Conservation (phyloP, 1,284 basidiomycete species). For the Farysia itapuensis region DNA sequence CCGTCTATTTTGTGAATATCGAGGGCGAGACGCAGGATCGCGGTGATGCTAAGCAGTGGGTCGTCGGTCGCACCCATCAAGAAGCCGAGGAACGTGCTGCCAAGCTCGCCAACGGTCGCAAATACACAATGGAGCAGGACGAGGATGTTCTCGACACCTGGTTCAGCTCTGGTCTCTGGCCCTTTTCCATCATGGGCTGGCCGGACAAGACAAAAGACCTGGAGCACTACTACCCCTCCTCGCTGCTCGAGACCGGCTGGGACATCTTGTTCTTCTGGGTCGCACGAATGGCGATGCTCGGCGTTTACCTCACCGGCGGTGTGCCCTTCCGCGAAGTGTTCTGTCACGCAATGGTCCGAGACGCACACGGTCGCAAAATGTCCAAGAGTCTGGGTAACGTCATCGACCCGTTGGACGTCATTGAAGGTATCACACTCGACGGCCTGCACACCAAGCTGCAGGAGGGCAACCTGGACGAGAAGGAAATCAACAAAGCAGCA, state of each 20-base stretch:
- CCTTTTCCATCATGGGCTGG: slow-evolving; percentile 97
- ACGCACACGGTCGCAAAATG: slow-evolving; percentile 99
- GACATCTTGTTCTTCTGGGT: slow-evolving; percentile 99
- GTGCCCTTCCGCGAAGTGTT: slow-evolving; percentile 98
- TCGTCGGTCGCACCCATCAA: slow-evolving; percentile 79
- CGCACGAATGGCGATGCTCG: slow-evolving; percentile 94
- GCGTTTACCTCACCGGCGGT: slow-evolving; percentile 81
- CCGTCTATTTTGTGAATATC: slow-evolving; percentile 88
- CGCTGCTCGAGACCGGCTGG: slow-evolving; percentile 95
- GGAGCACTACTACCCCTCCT: slow-evolving; percentile 78
- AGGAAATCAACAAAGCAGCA: slow-evolving; percentile 87
- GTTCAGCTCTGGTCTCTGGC: slow-evolving; percentile 98
- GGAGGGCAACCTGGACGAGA: slow-evolving; percentile 90
- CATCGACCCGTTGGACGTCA: slow-evolving; percentile 95
- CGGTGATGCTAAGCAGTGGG: slow-evolving; percentile 65
- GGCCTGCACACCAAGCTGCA: slow-evolving; percentile 83
- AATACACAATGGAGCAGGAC: slow-evolving; percentile 84
- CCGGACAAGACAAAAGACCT: slow-evolving; percentile 66
- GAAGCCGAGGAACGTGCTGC: slow-evolving; percentile 80
- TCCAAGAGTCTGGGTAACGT: slow-evolving; percentile 98
- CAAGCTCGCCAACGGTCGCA: slow-evolving; percentile 70
- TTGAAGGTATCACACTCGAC: slow-evolving; percentile 81
- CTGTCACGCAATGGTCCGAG: slow-evolving; percentile 98
- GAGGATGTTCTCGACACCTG: slow-evolving; percentile 98
- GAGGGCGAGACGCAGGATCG: slow-evolving; percentile 75